Percentiles rank a stretch among this genome's conserved stretches.
Evolutionary conservation across 305 asterid genomes (phyloP).

Genomic region (Solanum hybrid): DNA sequence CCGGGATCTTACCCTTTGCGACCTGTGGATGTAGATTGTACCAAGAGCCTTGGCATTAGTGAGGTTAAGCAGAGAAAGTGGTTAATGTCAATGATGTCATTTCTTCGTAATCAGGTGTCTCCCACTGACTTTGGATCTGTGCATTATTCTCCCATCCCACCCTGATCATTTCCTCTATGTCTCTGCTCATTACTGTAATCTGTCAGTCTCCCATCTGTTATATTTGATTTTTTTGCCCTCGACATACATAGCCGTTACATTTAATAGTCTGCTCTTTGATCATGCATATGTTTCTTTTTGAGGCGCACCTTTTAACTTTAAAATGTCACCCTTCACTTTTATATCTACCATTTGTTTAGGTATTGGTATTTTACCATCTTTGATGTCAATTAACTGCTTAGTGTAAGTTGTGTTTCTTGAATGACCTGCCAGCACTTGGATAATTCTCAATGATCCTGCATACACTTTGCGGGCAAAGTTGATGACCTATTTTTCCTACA

Average conservation of each 20-base stretch:
- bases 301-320: background rate
- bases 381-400: background rate
- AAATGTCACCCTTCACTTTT: background rate
- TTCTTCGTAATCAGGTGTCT: slow-evolving; percentile 90
- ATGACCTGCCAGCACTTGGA: background rate
- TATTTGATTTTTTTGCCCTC: background rate
- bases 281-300: background rate
- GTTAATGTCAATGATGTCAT: slow-evolving; percentile 88
- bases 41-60: slow-evolving; percentile 91
- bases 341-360: background rate
- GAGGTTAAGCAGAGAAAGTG: slow-evolving; percentile 89
- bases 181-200: background rate
- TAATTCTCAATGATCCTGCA: background rate
- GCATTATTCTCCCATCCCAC: background rate
- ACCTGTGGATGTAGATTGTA: slow-evolving; percentile 84
- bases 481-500: slow-evolving; percentile 9
- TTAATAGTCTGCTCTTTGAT: background rate
- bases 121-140: background rate
- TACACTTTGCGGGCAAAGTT: background rate
- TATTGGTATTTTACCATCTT: slow-evolving; percentile 1
- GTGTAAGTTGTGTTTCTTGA: background rate
- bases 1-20: slow-evolving; percentile 92
- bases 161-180: background rate
- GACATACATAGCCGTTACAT: background rate
- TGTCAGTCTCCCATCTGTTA: background rate